Evolutionary conservation across 176 grass and related monocot genomes (phyloP).

Genomic region (Triticum dicoccoides): DNA sequence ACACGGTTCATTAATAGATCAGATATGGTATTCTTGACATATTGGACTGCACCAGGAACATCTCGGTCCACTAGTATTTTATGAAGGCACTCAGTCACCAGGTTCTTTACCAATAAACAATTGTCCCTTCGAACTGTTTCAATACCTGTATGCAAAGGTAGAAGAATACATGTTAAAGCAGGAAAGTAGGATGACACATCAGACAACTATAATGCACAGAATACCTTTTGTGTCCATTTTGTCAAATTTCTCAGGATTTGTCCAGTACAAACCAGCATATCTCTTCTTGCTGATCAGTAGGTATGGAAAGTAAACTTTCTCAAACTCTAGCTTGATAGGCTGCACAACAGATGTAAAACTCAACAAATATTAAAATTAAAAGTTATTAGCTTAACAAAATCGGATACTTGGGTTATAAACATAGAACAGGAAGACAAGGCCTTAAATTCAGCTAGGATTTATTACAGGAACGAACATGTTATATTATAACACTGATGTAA

Average conservation of each 20-base stretch:
- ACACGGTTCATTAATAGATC: conserved; percentile 98
- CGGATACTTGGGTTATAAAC: background rate
- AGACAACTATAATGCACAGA: conserved; percentile 18
- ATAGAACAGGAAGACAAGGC: background rate
- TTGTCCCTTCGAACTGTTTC: conserved; percentile 99
- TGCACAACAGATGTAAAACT: conserved; percentile 36
- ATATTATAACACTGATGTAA: background rate
- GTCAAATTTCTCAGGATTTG: conserved; percentile 95
- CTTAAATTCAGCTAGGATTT: background rate
- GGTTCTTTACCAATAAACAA: conserved; percentile 96
- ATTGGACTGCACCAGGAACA: conserved; percentile 91
- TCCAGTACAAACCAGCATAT: conserved; percentile 99
- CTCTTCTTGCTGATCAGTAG: conserved; percentile 99
- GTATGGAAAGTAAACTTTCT: conserved; percentile 95
- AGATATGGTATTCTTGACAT: conserved; percentile 97
- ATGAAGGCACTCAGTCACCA: conserved; percentile 95
- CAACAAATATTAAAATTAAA: background rate
- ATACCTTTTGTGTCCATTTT: conserved; percentile 99
- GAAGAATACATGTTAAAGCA: conserved; percentile 17
- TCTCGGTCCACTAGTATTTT: conserved; percentile 91
- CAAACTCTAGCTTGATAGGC: conserved; percentile 98
- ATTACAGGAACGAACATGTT: background rate
- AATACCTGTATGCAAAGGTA: conserved; percentile 61
- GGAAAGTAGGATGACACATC: background rate
- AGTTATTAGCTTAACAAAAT: conserved; percentile 8